Conservation (phyloP, 169 alveolate genomes). For the Cytauxzoon felis region DNA sequence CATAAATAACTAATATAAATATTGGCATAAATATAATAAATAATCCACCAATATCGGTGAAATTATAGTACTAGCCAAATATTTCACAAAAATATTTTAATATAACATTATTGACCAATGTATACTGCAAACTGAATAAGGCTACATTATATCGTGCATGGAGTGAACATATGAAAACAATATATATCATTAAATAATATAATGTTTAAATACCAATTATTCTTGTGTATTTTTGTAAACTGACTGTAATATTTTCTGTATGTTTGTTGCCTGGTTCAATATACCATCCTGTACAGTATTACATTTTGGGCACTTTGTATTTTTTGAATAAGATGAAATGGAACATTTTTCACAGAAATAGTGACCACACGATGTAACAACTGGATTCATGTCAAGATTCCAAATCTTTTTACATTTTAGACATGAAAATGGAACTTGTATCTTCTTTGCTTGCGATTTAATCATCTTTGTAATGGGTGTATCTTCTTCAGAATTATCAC, state of each 20-base stretch:
- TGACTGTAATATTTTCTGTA: conserved; percentile 61
- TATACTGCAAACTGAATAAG: too few species aligned
- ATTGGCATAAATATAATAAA: too few species aligned
- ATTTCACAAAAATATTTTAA: too few species aligned
- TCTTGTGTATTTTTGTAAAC: background rate
- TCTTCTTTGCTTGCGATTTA: conserved; percentile 44
- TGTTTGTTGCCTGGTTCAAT: conserved; percentile 76
- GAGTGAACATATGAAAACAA: too few species aligned
- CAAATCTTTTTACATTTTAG: conserved; percentile 83
- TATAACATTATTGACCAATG: too few species aligned
- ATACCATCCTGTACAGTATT: conserved; percentile 82
- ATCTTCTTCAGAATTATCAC: conserved; percentile 34
- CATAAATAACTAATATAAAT: too few species aligned
- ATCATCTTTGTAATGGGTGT: conserved; percentile 24
- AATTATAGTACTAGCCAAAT: too few species aligned
- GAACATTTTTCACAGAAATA: conserved; percentile 92
- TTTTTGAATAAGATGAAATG: conserved; percentile 73
- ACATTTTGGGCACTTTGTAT: conserved; percentile 82
- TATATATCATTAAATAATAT: too few species aligned
- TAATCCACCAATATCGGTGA: too few species aligned
- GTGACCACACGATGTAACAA: conserved; percentile 88
- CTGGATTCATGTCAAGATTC: conserved; percentile 79
- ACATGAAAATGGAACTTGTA: conserved; percentile 69
- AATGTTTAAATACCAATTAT: too few species aligned
- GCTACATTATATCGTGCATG: too few species aligned